A percentile compares a stretch with the other conserved stretches of the same genome.
phyloP scores from a whole-genome alignment of 345 rosid species.

The Bretschneidera sinensis region DNA sequence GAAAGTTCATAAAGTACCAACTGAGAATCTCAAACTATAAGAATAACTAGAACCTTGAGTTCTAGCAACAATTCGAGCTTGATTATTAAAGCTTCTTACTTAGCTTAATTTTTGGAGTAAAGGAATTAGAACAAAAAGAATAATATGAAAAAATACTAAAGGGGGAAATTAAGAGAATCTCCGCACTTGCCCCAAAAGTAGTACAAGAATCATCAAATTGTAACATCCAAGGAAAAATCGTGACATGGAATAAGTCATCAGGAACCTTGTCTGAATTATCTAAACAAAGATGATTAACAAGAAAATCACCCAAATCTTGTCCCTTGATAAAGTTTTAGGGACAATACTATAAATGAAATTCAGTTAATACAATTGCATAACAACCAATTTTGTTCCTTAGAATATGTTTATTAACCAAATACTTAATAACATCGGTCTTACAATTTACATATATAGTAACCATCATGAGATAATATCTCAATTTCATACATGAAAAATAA shows the following conservation, averaged over 20 bases:
- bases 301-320: not conserved
- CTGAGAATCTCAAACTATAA: not conserved
- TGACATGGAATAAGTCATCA: not conserved
- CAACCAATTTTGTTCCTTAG: not conserved
- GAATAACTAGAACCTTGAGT: not conserved
- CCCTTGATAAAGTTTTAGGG: not conserved
- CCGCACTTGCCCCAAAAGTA: not conserved
- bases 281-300: not conserved
- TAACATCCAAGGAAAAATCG: not conserved
- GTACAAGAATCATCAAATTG: slow-evolving; percentile 6
- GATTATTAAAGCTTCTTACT: no score
- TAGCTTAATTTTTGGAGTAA: slow-evolving; percentile 6
- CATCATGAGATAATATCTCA: not conserved
- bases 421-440: not conserved
- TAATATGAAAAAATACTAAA: not conserved
- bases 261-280: not conserved
- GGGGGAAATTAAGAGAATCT: not conserved
- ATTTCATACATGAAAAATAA: not conserved
- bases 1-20: not conserved
- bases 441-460: not conserved
- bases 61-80: not conserved
- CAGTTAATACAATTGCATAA: not conserved
- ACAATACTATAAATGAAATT: no score
- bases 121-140: not conserved
- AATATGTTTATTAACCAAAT: not conserved